Conservation (phyloP, 192 early-diverging fungal species). For the Geranomyces variabilis region DNA sequence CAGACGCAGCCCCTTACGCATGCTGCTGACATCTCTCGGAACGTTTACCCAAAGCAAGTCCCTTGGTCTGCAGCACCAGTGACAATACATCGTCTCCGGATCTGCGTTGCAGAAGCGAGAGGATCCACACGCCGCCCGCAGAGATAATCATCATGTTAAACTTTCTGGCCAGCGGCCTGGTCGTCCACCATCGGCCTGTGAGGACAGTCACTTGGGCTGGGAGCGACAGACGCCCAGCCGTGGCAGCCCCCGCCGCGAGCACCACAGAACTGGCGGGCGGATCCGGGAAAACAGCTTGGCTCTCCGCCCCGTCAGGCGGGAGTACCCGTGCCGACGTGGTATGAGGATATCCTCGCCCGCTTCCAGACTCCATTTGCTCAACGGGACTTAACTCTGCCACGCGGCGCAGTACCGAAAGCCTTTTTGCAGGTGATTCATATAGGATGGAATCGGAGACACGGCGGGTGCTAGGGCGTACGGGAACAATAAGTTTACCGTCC, state of each 20-base stretch:
- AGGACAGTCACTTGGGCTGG: conserved; percentile 18
- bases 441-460: conserved; percentile 1
- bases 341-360: background rate
- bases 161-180: conserved; percentile 35
- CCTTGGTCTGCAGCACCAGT: conserved; percentile 41
- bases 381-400: background rate
- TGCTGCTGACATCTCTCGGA: no score
- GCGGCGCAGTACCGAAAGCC: background rate
- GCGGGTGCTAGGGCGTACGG: background rate
- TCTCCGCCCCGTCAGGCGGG: background rate
- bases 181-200: conserved; percentile 34
- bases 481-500: conserved; percentile 2
- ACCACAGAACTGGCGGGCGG: background rate
- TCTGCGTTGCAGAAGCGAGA: conserved; percentile 38
- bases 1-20: no score
- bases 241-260: background rate
- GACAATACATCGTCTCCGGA: conserved; percentile 21
- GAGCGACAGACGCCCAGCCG: background rate
- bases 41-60: conserved; percentile 34
- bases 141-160: conserved; percentile 39
- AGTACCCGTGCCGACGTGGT: background rate
- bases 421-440: background rate
- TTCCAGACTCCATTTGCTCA: background rate
- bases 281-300: background rate
- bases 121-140: conserved; percentile 19